phyloP scores from a whole-genome alignment of 257 asterid genomes.

The Ilex aquifolium region DNA sequence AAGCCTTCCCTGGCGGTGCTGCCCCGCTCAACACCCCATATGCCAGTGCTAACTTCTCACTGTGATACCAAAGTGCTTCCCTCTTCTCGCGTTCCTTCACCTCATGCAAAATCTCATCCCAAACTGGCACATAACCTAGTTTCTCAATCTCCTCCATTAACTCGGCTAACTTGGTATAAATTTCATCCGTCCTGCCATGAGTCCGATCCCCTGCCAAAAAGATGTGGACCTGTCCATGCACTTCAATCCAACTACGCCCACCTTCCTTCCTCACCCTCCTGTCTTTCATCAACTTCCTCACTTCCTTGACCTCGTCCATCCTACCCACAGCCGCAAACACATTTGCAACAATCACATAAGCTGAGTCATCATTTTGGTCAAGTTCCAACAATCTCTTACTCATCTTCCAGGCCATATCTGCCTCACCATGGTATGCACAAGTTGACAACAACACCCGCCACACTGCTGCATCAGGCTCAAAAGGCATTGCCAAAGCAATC shows the following conservation, averaged over 20 bases:
- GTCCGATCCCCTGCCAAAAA: constrained; percentile 62
- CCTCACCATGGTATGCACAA: constrained; percentile 25
- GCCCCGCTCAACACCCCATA: no score
- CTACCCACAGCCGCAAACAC: constrained; percentile 40
- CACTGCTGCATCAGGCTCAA: constrained; percentile 70
- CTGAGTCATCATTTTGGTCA: constrained; percentile 67
- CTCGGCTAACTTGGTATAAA: constrained; percentile 46
- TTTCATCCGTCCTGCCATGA: constrained; percentile 51
- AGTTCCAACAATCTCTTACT: constrained; percentile 49
- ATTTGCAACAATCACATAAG: constrained; percentile 65
- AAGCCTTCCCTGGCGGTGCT: no score
- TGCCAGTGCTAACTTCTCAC: constrained; percentile 67
- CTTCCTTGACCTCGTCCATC: constrained; percentile 59
- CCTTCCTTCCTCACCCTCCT: constrained; percentile 51
- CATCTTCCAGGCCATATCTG: constrained; percentile 48
- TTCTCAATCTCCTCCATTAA: constrained; percentile 52
- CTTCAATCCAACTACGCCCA: constrained; percentile 81
- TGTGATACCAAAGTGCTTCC: constrained; percentile 49
- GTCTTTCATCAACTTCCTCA: constrained; percentile 63
- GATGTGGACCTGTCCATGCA: constrained; percentile 44
- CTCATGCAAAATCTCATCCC: constrained; percentile 44
- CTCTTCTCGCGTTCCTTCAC: constrained; percentile 44
- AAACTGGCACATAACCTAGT: constrained; percentile 49
- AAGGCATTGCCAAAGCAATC: constrained; percentile 56
- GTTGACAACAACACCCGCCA: constrained; percentile 63